A percentile compares a stretch with the other conserved stretches of the same genome.
Evolutionary conservation across 164 flowering plant genomes (phyloP).

Genomic region (Saururus chinensis): DNA sequence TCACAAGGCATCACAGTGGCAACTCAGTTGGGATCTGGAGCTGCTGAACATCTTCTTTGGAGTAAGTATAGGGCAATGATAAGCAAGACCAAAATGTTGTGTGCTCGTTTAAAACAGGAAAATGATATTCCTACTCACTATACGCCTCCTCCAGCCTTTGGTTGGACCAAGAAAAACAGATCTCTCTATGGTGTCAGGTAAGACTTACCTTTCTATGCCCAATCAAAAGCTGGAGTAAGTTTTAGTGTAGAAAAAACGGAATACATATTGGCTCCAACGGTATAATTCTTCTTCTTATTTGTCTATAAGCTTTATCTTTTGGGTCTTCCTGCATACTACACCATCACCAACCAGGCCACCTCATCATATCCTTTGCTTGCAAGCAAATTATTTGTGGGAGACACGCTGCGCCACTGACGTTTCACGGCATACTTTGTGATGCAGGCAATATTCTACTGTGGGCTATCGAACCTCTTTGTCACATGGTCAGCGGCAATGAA

Average conservation of each 20-base stretch:
- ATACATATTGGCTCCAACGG: too few species aligned
- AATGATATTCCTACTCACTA: too few species aligned
- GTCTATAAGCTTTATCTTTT: background rate
- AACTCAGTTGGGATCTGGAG: slow-evolving; percentile 16
- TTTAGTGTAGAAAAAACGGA: too few species aligned
- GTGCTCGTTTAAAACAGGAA: too few species aligned
- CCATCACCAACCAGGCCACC: background rate
- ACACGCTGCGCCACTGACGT: background rate
- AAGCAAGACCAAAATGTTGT: background rate
- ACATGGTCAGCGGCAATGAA: slow-evolving; percentile 4
- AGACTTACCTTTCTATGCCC: too few species aligned
- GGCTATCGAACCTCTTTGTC: slow-evolving; percentile 2
- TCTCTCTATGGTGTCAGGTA: too few species aligned
- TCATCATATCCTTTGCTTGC: background rate
- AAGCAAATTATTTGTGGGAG: background rate
- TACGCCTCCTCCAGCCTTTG: too few species aligned
- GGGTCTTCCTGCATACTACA: background rate
- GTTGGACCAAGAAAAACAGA: too few species aligned
- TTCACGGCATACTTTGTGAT: background rate
- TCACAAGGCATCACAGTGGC: slow-evolving; percentile 15
- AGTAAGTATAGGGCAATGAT: slow-evolving; percentile 7
- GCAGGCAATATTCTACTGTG: slow-evolving; percentile 5
- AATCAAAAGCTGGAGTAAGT: too few species aligned
- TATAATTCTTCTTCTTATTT: background rate
- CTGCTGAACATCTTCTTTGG: slow-evolving; percentile 16